Evolutionary conservation across 768 basidiomycete species (phyloP), one percentile per base, ranked within the genome.

Genomic region (Coprinopsis cinerea): DNA sequence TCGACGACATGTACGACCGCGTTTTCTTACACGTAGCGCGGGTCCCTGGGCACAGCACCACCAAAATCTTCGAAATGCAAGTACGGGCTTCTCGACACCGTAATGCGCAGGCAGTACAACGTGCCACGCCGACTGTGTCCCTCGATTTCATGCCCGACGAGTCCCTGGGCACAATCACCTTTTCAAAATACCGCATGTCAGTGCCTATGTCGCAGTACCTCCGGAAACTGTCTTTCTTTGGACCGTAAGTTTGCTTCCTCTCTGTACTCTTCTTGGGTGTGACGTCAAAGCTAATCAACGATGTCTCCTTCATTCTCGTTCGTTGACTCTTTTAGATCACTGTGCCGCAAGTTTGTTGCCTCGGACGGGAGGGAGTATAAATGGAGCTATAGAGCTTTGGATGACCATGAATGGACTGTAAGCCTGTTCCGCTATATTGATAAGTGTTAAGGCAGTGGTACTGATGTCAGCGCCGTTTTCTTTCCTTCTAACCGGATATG

Each of bases 1-100:
- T 80, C 54, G 84, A 86, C 60, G 86, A 89, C 57, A 77, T 87
- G 56, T 88, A 88, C 60, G 86, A 89, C 64, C 78, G 86, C 48
- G 66, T 81, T 54, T 88, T 85, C 68, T 74, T 84, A 44, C 83
- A 80, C 51, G 73, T 88, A 28, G 64, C 75, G 4, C 74, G 77
- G 2, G 64, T 69, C 18, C 76, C 81, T 3, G 73, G 72, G 9
- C 61, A 60, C 11, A 58, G 64, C 20, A 66, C 67, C 0, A 74
- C 81, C 6, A 77, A 77, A 61, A 75, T 88, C 44, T 85, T 83
- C 62, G 73, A 75, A 57, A 85, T 86, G 76, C 72, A 72, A 36
- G 76, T 79, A 42, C 81, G 85, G 15, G 78, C 82, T 39, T 77
- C 82, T 18, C 76, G 79, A 9, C 74, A 77, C 49, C 71, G 80